A percentile compares a stretch with the other conserved stretches of the same genome.
phyloP scores from a whole-genome alignment of 441 rosid species.

The Gossypium schwendimanii region DNA sequence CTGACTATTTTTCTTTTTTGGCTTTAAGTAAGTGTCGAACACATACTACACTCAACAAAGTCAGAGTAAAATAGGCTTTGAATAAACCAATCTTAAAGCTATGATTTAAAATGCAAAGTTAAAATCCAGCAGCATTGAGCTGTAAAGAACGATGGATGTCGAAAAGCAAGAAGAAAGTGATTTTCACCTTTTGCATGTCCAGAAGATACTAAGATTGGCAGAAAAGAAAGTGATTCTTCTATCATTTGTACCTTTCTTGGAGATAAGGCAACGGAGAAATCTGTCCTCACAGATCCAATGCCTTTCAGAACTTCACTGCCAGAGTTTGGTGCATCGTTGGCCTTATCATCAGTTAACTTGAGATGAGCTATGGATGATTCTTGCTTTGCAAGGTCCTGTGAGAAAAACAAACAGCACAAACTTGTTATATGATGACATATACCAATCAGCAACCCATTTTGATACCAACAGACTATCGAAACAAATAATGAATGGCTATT shows the following conservation, averaged over 20 bases:
- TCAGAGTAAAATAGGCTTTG: no score
- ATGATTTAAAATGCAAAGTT: no score
- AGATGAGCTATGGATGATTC: slow-evolving; percentile 28
- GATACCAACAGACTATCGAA: not conserved
- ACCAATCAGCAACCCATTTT: not conserved
- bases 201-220: not conserved
- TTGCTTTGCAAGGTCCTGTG: slow-evolving; percentile 38
- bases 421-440: not conserved
- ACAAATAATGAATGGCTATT: slow-evolving; percentile 1
- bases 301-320: slow-evolving; percentile 32
- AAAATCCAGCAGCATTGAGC: no score
- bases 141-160: no score
- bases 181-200: not conserved
- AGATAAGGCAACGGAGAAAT: slow-evolving; percentile 12
- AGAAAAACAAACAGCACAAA: slow-evolving; percentile 3
- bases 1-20: no score
- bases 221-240: slow-evolving; percentile 6
- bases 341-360: slow-evolving; percentile 36
- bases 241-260: slow-evolving; percentile 35
- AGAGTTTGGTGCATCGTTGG: slow-evolving; percentile 35
- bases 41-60: not conserved
- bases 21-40: not conserved
- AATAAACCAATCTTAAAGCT: no score
- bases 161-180: no score
- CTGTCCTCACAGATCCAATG: slow-evolving; percentile 13